Evolutionary conservation across 805 yeast species (phyloP), one percentile per base, ranked within the genome.

Genomic region (Starmerella apicola): DNA sequence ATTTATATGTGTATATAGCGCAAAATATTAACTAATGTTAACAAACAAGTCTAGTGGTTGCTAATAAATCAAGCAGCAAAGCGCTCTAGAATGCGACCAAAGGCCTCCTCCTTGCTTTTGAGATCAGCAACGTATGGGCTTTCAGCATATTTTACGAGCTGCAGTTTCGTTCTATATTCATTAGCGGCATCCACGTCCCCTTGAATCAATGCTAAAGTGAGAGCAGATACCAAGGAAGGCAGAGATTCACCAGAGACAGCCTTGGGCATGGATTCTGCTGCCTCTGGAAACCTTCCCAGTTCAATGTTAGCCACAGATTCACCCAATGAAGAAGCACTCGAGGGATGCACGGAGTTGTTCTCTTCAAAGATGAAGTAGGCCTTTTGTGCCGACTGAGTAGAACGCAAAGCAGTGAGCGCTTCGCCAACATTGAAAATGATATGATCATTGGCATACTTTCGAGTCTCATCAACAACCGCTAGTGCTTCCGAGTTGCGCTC

Each of bases 261-360:
- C n/a, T 65, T 61, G 30, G 47, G 36, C 22, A 65, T 39, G 10
- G 61, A 65, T 46, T 81, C 82, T 43, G 71, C 70, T 8, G 95
- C 86, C 61, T 88, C 96, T 2, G 86, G 88, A 41, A 74, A 65
- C 54, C 86, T 81, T 37, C 76, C 74, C 57, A 84, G 71, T 62
- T 82, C 84, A 51, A 86, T 62, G 46, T 86, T 84, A 44, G 85
- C 67, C 9, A 76, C 79, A 32, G 84, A 70, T 53, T 84, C 72
- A 29, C 80, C 77, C 26, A 72, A 53, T 50, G 80, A 68, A 25
- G 73, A 70, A 43, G 80, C 76, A 32, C 84, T 67, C 9, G 55
- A 36, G 5, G 50, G 42, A 12, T 28, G 36, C 32, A 48, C 32
- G 22, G 51, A 50, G 34, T 50, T 50, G 42, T 81, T 65, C 61